Evolutionary conservation across 148 eudicot genomes (phyloP), one percentile per base, ranked within the genome.

Genomic region (Rhododendron williamsianum): DNA sequence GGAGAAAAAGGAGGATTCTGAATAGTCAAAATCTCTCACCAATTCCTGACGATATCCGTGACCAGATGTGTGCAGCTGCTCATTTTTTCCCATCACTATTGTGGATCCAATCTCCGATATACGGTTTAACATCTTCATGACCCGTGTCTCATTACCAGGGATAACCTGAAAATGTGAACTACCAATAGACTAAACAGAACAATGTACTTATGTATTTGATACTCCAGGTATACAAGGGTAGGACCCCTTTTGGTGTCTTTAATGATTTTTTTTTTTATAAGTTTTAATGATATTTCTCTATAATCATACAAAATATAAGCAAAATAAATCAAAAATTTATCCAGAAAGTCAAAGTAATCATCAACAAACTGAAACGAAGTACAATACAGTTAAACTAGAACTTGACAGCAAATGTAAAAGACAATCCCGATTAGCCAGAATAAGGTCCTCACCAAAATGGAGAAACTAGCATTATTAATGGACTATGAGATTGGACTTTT

Each of bases 61-160:
- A 84, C 99, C 99, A 77, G 99, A 97, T 84, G 99, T 94, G 88
- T 97, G 99, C 86, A 97, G 91, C 91, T 90, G 85, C 89, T 92
- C 98, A 89, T 93, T 91, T 86, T 84, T 94, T 41, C 98, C 99
- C 99, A 95, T 94, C 80, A 97, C 91, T 89, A 97, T 90, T 48
- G 93, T 91, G 84, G 99, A 92, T 88, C 99, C 99, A 84, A 97
- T 93, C 84, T 97, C 99, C 49, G 99, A 91, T 89, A 97, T 88
- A 81, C 99, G 99, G 85, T 97, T 97, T 27, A 97, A 87, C 99
- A 97, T 97, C 86, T 97, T 92, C 99, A 95, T 97, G 83, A 92
- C 93, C 72, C 94, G 93, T 49, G 91, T 89, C 90, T 95, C 99
- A 88, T 97, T 97, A 25, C 99, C 99, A 84, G 99, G 99, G 81